phyloP scores from a whole-genome alignment of 495 filamentous ascomycete species.

The Umbilicaria muhlenbergii region DNA sequence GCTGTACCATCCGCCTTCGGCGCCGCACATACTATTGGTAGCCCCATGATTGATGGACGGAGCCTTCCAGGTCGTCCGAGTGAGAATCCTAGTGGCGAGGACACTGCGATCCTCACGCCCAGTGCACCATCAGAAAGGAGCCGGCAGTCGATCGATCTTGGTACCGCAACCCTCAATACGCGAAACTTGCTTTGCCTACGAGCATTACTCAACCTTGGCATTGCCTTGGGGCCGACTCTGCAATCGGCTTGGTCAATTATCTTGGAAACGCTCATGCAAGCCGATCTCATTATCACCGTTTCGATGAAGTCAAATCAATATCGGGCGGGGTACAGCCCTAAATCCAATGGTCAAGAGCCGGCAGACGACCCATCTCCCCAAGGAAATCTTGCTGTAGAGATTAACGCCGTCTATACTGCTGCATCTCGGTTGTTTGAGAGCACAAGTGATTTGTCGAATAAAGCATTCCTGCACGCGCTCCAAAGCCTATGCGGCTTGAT shows the following conservation, averaged over 20 bases:
- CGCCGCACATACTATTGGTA: background rate
- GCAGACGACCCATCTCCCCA: constrained; percentile 25
- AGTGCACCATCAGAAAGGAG: constrained; percentile 29
- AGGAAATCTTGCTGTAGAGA: constrained; percentile 56
- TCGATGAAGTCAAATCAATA: constrained; percentile 14
- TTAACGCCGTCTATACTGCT: constrained; percentile 78
- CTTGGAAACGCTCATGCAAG: constrained; percentile 79
- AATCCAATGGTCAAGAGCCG: constrained; percentile 18
- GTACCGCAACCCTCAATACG: constrained; percentile 49
- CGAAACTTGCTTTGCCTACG: constrained; percentile 80
- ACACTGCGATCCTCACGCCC: constrained; percentile 33
- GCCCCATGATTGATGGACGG: no score
- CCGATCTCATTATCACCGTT: constrained; percentile 66
- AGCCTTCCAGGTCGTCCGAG: no score
- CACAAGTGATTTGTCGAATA: constrained; percentile 71
- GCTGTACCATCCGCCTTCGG: constrained; percentile 53
- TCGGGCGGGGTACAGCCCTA: constrained; percentile 18
- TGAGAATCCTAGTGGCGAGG: constrained; percentile 32
- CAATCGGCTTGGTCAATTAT: constrained; percentile 72
- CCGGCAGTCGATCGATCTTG: constrained; percentile 21
- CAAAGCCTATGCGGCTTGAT: constrained; percentile 45
- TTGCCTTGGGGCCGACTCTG: constrained; percentile 80
- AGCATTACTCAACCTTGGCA: constrained; percentile 83
- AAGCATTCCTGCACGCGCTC: constrained; percentile 64
- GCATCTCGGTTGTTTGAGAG: constrained; percentile 78